Percentiles rank a stretch among this genome's conserved stretches.
Evolutionary conservation across 2,329 filamentous ascomycete genomes (phyloP).

Genomic region (Exophiala calicioides): DNA sequence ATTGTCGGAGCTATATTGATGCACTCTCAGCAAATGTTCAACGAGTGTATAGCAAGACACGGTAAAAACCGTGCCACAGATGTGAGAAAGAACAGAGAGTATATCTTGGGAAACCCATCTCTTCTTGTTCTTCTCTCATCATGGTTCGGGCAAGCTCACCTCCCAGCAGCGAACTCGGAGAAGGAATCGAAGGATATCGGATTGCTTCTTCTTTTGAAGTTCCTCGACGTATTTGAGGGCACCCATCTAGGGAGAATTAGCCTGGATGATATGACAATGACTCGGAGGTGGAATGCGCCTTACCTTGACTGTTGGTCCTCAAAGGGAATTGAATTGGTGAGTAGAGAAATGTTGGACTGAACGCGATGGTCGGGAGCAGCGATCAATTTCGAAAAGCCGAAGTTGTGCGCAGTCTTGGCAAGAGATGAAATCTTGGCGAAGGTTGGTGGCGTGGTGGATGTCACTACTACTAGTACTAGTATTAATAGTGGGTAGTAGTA

Average conservation of each 20-base stretch:
- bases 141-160: conserved; percentile 55
- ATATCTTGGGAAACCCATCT: neutral
- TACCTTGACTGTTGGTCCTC: conserved; percentile 30
- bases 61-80: conserved; percentile 36
- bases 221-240: conserved; percentile 99
- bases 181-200: conserved; percentile 99
- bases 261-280: neutral
- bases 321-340: conserved; percentile 15
- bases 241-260: conserved; percentile 70
- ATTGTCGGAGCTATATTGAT: conserved; percentile 99
- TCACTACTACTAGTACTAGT: no score
- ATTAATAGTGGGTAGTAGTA: neutral
- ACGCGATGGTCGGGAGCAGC: neutral
- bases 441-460: neutral
- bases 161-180: conserved; percentile 99
- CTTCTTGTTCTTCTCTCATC: conserved; percentile 21
- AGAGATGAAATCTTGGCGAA: conserved; percentile 20
- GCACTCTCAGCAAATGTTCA: conserved; percentile 99
- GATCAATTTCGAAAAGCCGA: conserved; percentile 12
- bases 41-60: conserved; percentile 93
- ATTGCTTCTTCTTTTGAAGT: conserved; percentile 99
- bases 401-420: conserved; percentile 28
- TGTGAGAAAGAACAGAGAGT: conserved; percentile 34
- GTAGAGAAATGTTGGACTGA: conserved; percentile 6
- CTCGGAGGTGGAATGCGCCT: neutral